Evolutionary conservation across 306 rosid genomes (phyloP), one percentile per base, ranked within the genome.

Genomic region (Pterocarpus santalinus): DNA sequence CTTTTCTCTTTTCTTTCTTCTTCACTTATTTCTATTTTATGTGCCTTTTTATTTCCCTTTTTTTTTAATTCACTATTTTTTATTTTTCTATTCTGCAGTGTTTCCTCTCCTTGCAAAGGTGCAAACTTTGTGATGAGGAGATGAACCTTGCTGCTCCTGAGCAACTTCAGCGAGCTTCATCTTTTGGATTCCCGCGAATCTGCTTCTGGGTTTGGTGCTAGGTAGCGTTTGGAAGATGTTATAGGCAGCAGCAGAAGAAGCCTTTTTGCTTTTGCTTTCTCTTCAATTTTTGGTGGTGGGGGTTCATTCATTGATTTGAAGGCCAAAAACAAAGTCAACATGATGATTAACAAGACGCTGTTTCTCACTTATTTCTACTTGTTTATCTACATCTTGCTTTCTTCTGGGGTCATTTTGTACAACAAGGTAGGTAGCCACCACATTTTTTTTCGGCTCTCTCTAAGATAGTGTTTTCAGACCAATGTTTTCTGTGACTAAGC

Each of bases 341-440:
- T n/a, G 49, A 46, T 85, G 94, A 90, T 92, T 84, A 90, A 65
- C 83, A 90, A 81, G 77, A 90, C 94, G 58, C 92, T 90, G 70
- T 57, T 90, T 44, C 77, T 89, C 82, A 90, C 97, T 79, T 92
- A 92, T 76, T 82, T 92, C 8, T 92, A 92, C 89, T 85, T 92
- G 30, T 79, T 92, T 28, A 76, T 90, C 73, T 92, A 92, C 83
- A 89, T 92, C 77, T 82, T 90, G 73, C 93, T 92, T 65, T 92
- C 97, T 5, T 89, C 95, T n/a, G 95, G 93, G 39, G 97, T 92
- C 86, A 92, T 90, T 72, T 77, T 92, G 83, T 89, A 85, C 88
- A 92, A 92, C 90, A 92, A 92, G 97, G 97, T 92, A 75, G 73
- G 32, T 2, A 67, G 55, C 55, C 8, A 49, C 55, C 17, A 5